phyloP scores from a whole-genome alignment of 2,329 filamentous ascomycete genomes.

The Aspergillus sp. region DNA sequence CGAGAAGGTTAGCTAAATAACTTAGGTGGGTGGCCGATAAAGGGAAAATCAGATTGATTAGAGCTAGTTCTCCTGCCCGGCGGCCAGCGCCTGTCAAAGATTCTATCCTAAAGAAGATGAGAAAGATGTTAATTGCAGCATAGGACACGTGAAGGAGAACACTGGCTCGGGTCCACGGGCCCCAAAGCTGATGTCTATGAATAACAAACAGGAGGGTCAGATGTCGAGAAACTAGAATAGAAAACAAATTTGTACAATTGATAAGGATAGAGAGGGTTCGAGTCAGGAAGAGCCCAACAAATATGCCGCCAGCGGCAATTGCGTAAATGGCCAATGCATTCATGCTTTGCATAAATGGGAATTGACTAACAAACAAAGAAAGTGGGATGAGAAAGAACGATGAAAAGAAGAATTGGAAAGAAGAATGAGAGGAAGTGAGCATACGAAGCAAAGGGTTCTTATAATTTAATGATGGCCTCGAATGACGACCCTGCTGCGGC shows the following conservation, averaged over 20 bases:
- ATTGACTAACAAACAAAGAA: slow-evolving; percentile 1
- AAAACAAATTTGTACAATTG: slow-evolving; percentile 5
- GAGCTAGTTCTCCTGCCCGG: slow-evolving; percentile 10
- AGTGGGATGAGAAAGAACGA: too few relatives aligned
- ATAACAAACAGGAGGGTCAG: slow-evolving; percentile 10
- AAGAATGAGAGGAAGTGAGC: slow-evolving; percentile 1
- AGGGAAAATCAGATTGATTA: slow-evolving; percentile 14
- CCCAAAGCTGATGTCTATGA: slow-evolving; percentile 8
- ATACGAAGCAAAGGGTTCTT: slow-evolving; percentile 1
- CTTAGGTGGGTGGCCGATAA: slow-evolving; percentile 11
- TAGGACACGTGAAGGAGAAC: slow-evolving; percentile 10
- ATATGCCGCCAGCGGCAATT: slow-evolving; percentile 9
- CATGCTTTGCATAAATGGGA: too few relatives aligned
- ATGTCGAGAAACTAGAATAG: slow-evolving; percentile 7
- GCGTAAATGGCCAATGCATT: too few relatives aligned
- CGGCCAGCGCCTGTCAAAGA: slow-evolving; percentile 7
- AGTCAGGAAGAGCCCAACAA: slow-evolving; percentile 8
- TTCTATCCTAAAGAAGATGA: slow-evolving; percentile 9
- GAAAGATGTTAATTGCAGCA: slow-evolving; percentile 9
- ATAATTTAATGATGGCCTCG: not conserved
- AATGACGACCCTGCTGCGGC: not conserved
- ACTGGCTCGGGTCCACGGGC: slow-evolving; percentile 8
- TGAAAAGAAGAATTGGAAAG: not conserved
- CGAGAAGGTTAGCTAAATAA: slow-evolving; percentile 11
- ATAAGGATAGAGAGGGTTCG: slow-evolving; percentile 4